phyloP scores from a whole-genome alignment of 352 stramenopile species.

The Globisporangium lucens region DNA sequence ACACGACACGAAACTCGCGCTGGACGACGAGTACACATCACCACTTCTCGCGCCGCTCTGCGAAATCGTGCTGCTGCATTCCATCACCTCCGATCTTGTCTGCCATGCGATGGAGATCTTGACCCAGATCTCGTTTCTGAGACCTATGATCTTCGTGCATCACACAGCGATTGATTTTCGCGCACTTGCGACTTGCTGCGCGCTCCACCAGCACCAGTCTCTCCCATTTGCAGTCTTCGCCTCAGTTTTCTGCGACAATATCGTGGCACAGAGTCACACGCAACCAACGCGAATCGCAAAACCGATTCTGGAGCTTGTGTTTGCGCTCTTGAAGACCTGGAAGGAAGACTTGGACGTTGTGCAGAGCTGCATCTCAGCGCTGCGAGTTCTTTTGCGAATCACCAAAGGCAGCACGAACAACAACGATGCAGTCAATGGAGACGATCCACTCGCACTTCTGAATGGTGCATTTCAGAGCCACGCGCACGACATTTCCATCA shows the following conservation, averaged over 20 bases:
- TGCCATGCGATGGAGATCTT: constrained; percentile 24
- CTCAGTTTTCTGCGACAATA: constrained; percentile 8
- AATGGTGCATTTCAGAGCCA: constrained; percentile 7
- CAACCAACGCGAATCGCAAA: neutral
- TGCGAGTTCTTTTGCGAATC: constrained; percentile 1
- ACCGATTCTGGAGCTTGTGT: neutral
- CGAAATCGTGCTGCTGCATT: constrained; percentile 25
- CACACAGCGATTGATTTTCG: constrained; percentile 16
- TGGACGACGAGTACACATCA: constrained; percentile 16
- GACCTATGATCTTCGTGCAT: constrained; percentile 15
- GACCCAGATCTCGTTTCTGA: constrained; percentile 26
- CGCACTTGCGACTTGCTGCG: constrained; percentile 23
- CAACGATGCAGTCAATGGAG: neutral
- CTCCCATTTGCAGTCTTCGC: constrained; percentile 18
- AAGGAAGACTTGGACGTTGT: constrained; percentile 7
- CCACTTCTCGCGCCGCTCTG: constrained; percentile 20
- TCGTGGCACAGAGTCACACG: neutral
- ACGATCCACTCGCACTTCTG: neutral
- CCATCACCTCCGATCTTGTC: constrained; percentile 20
- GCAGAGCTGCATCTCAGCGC: constrained; percentile 5
- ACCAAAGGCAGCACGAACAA: neutral
- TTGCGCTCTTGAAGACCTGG: constrained; percentile 11
- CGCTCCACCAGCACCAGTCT: constrained; percentile 23
- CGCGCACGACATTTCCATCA: neutral
- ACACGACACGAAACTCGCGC: constrained; percentile 19